phyloP scores from a whole-genome alignment of 2,329 filamentous ascomycete species.

The Nigrospora oryzae region DNA sequence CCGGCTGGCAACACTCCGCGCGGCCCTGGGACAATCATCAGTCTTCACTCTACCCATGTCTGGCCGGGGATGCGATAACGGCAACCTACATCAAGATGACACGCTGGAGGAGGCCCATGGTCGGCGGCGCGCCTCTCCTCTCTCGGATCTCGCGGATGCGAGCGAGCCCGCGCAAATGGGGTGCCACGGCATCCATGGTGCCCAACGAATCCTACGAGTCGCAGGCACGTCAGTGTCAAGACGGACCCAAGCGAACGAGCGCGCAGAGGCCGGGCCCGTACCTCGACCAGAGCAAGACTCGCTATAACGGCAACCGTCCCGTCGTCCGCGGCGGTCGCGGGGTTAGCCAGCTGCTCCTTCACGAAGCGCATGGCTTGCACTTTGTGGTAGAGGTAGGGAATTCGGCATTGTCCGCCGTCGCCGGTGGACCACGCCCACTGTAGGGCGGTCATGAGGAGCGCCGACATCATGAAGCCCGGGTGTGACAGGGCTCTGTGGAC shows the following conservation, averaged over 20 bases:
- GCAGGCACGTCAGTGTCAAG: slow-evolving; percentile 3
- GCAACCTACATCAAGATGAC: slow-evolving; percentile 31
- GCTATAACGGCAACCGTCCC: slow-evolving; percentile 34
- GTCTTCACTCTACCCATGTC: neutral
- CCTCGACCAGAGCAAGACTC: slow-evolving; percentile 34
- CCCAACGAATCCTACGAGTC: slow-evolving; percentile 30
- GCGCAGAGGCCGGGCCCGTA: slow-evolving; percentile 9
- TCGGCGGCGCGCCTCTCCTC: slow-evolving; percentile 15
- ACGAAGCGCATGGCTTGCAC: slow-evolving; percentile 36
- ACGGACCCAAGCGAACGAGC: neutral
- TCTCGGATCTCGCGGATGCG: slow-evolving; percentile 21
- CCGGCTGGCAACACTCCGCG: slow-evolving; percentile 28
- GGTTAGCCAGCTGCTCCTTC: slow-evolving; percentile 29
- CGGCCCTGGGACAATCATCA: slow-evolving; percentile 23
- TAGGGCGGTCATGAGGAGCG: slow-evolving; percentile 33
- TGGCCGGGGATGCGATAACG: neutral
- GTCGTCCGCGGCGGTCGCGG: slow-evolving; percentile 28
- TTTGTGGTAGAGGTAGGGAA: slow-evolving; percentile 37
- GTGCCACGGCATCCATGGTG: slow-evolving; percentile 32
- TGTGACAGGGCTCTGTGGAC: slow-evolving; percentile 34
- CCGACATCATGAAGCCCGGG: slow-evolving; percentile 35
- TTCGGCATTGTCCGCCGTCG: slow-evolving; percentile 32
- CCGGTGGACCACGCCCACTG: slow-evolving; percentile 38
- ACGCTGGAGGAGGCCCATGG: slow-evolving; percentile 28
- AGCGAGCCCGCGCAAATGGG: slow-evolving; percentile 30